Conservation (phyloP, 202 grass and related monocot genomes). For the Miscanthus sacchariflorus region DNA sequence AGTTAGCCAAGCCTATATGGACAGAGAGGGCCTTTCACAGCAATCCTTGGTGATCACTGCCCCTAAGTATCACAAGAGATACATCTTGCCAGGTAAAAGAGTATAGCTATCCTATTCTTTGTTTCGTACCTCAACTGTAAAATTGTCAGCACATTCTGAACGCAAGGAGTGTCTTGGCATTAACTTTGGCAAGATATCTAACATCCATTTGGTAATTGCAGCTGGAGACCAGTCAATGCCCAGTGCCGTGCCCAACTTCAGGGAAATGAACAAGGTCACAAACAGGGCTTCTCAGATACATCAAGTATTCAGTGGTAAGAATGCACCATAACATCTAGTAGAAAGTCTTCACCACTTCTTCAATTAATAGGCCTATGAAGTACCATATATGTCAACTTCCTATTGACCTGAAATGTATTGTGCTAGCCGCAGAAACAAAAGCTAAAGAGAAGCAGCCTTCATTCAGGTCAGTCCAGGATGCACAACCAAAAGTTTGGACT, state of each 20-base stretch:
- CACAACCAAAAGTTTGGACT: not conserved
- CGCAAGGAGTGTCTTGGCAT: not conserved
- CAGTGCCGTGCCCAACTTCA: conserved; percentile 70
- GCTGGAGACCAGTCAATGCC: conserved; percentile 64
- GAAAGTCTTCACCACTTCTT: conserved; percentile 10
- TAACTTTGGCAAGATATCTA: conserved; percentile 32
- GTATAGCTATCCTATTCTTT: not conserved
- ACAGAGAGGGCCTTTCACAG: conserved; percentile 77
- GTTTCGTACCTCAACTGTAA: not conserved
- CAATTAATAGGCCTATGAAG: not conserved
- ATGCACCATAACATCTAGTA: conserved; percentile 10
- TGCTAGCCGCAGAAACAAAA: conserved; percentile 50
- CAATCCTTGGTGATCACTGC: conserved; percentile 82
- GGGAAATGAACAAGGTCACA: conserved; percentile 61
- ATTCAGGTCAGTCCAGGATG: conserved; percentile 57
- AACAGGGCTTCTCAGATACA: conserved; percentile 58
- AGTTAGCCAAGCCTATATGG: conserved; percentile 65
- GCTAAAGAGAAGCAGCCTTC: conserved; percentile 67
- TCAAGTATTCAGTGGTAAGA: conserved; percentile 48
- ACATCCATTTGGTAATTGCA: conserved; percentile 24
- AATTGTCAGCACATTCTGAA: conserved; percentile 4
- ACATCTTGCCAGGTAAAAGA: conserved; percentile 69
- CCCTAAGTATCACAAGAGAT: conserved; percentile 88
- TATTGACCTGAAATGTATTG: conserved; percentile 26
- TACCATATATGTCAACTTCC: not conserved